Conservation (phyloP, 1,139 yeast genomes). For the Pichia sp. region DNA sequence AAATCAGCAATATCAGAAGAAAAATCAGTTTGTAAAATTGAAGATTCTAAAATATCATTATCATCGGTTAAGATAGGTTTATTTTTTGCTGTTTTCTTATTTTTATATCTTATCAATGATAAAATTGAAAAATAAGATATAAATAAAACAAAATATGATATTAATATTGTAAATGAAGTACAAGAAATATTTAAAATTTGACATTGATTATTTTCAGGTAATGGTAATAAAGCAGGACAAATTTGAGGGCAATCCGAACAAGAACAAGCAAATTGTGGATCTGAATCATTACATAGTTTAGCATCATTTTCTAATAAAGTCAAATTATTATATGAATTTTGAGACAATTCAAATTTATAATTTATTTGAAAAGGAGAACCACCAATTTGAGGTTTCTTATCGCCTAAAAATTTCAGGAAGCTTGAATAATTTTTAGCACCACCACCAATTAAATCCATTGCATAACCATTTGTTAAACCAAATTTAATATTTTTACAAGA, state of each 20-base stretch:
- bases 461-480: constrained; percentile 91
- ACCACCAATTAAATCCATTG: constrained; percentile 96
- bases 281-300: constrained; percentile 55
- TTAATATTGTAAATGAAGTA: constrained; percentile 56
- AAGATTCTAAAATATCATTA: constrained; percentile 16
- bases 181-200: constrained; percentile 63
- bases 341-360: constrained; percentile 40
- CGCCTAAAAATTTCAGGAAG: constrained; percentile 85
- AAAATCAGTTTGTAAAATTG: neutral
- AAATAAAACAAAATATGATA: constrained; percentile 37
- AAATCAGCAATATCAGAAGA: constrained; percentile 20
- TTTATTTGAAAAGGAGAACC: constrained; percentile 96
- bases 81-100: constrained; percentile 1
- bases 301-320: constrained; percentile 33
- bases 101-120: constrained; percentile 29
- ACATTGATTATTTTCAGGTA: constrained; percentile 38
- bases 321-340: constrained; percentile 14
- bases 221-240: constrained; percentile 63
- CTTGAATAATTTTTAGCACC: constrained; percentile 73
- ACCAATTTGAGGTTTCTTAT: constrained; percentile 86
- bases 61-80: constrained; percentile 12
- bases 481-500: constrained; percentile 89
- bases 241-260: constrained; percentile 83
- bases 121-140: constrained; percentile 38
- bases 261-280: constrained; percentile 61